Evolutionary conservation across 225 moss, liverwort and hornwort species (phyloP).

Genomic region (Pleurozium schreberi): DNA sequence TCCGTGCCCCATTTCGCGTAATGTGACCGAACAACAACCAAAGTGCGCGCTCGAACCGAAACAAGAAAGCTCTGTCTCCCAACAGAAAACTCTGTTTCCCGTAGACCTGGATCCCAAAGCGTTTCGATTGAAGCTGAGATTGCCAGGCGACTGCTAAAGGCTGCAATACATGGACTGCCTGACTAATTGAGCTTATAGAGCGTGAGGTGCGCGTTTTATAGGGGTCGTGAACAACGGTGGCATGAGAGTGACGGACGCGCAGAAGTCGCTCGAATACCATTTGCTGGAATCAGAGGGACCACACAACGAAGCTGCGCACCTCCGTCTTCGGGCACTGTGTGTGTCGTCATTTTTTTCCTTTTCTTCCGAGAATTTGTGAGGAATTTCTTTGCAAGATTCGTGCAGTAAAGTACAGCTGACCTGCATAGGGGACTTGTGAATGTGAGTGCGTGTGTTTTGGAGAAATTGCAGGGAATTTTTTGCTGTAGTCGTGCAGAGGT

Average conservation of each 20-base stretch:
- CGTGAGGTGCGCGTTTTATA: not conserved
- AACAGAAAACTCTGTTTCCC: not conserved
- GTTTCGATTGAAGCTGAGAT: no score
- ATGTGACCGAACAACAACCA: not conserved
- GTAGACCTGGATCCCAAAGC: not conserved
- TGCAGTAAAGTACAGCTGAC: not conserved
- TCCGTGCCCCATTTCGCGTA: constrained; percentile 8
- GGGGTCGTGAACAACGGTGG: not conserved
- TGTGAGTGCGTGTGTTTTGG: not conserved
- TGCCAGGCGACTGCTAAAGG: not conserved
- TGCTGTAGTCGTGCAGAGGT: not conserved
- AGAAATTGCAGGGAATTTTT: no score
- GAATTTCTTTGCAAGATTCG: not conserved
- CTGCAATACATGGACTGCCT: no score
- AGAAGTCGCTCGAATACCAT: not conserved
- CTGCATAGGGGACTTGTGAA: not conserved
- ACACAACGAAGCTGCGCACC: not conserved
- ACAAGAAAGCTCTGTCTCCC: no score
- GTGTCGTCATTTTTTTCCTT: not conserved
- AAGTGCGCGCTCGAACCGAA: not conserved
- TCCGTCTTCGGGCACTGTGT: not conserved
- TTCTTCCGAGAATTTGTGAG: not conserved
- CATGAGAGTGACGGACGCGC: not conserved
- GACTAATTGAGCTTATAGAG: not conserved
- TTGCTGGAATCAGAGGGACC: not conserved